Base-by-base conservation (phyloP, 345 rosid genomes). In the Euphorbia pulcherrima region DNA sequence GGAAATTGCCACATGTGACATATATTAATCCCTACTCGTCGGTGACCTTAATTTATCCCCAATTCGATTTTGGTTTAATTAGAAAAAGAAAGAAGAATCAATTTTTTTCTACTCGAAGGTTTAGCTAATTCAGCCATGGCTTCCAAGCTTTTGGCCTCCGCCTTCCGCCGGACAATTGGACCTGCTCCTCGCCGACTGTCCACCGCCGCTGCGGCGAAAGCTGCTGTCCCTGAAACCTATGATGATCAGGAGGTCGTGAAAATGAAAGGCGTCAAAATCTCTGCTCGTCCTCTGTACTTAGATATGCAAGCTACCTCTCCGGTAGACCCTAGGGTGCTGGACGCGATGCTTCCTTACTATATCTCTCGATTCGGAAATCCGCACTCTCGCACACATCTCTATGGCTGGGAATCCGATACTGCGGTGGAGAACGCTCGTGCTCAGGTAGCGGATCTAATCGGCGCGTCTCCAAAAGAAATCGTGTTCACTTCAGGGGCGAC, bases 401-500 rank as follows among this genome's bases (percentile, higher is more conserved):
- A 78, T 79, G 99, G 99, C 17, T 94, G 99, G 99, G 99, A 94
- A 73, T 92, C 99, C 1, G 97, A 94, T 62, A 75, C 63, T 64
- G 99, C 96, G 2, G 95, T 86, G 2, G 99, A 94, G 68, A 72
- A 85, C 2, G 92, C 99, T 17, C 90, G 97, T 51, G 73, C 80
- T 21, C 90, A 89, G 28, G 84, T 91, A 35, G 91, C 97, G 10
- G 79, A 78, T n/a, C 77, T 94, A 20, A 80, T 94, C 70, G 86
- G 86, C 24, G 96, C 97, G 21, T 89, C 97, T 13, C 90, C 95
- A 2, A 94, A 88, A 68, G 99, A 94, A 75, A 81, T 94, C 56
- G 79, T 94, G 7, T 94, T 94, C 79, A 83, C 96, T 48, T 91
- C 99, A 13, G 99, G 99, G 33, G 99, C 97, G 21, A 94, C 97